Evolutionary conservation across 805 yeast genomes (phyloP).

Genomic region (Novakomyces olei): DNA sequence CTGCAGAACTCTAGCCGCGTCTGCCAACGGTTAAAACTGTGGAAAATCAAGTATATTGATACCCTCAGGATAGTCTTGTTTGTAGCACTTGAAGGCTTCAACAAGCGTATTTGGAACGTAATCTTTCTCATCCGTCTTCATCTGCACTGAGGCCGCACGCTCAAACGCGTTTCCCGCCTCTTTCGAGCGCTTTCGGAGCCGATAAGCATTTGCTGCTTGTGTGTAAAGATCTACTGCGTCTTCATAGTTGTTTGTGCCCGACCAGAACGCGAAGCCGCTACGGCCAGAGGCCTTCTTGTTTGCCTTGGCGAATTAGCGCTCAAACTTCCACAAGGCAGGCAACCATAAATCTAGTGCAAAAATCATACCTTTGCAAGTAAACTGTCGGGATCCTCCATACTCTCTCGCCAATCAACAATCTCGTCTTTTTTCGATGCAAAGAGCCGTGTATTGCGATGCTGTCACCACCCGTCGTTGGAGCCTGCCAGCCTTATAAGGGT

Average conservation of each 20-base stretch:
- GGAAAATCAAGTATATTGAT: slow-evolving; percentile 5
- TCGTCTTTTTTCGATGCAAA: no score
- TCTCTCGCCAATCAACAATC: no score
- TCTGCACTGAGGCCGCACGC: slow-evolving; percentile 64
- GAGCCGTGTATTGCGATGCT: no score
- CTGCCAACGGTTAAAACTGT: no score
- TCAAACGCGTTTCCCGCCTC: slow-evolving; percentile 65
- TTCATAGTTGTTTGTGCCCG: slow-evolving; percentile 33
- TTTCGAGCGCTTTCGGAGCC: slow-evolving; percentile 30
- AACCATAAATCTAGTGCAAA: no score
- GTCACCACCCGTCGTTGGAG: no score
- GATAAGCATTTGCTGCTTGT: slow-evolving; percentile 83
- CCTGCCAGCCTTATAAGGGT: no score
- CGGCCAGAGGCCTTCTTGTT: slow-evolving; percentile 14
- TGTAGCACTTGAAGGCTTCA: slow-evolving; percentile 77
- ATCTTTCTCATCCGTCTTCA: slow-evolving; percentile 52
- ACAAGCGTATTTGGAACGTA: slow-evolving; percentile 79
- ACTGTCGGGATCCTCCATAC: no score
- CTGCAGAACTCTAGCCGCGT: slow-evolving; percentile 54
- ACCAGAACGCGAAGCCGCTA: slow-evolving; percentile 33
- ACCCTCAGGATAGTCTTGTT: slow-evolving; percentile 39
- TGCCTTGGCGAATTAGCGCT: no score
- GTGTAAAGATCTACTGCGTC: slow-evolving; percentile 80
- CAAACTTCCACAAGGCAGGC: no score
- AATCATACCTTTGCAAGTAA: no score